These are phyloP conservation scores for Raddia guianensis DNA, from an alignment of 176 grass and related monocot species.

Conservation along the genomic window DNA sequence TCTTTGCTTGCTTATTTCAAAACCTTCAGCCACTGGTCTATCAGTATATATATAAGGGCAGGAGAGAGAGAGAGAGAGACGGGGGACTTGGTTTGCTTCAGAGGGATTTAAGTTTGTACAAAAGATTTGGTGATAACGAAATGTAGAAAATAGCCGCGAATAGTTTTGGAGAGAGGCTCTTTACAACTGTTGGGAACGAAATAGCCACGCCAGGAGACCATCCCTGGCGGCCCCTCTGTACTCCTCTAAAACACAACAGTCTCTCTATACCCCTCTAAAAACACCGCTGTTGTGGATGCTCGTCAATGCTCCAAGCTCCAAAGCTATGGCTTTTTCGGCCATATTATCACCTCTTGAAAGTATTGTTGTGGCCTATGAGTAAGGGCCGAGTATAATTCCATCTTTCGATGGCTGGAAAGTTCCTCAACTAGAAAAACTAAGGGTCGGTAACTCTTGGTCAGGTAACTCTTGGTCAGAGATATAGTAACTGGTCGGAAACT, in stretches of 20 bases:
- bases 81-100: slow-evolving; percentile 6
- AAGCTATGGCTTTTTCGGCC: background rate
- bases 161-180: slow-evolving; percentile 36
- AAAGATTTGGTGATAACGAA: slow-evolving; percentile 49
- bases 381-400: background rate
- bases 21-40: background rate
- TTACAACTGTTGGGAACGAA: slow-evolving; percentile 59
- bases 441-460: background rate
- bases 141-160: slow-evolving; percentile 35
- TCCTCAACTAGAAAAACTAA: background rate
- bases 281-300: no score
- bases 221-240: background rate
- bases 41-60: background rate
- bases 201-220: slow-evolving; percentile 2
- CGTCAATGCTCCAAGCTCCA: background rate
- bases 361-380: background rate
- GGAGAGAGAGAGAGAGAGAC: background rate
- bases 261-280: no score
- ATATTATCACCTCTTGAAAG: slow-evolving; percentile 1
- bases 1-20: slow-evolving; percentile 9
- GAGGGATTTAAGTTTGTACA: slow-evolving; percentile 15
- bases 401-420: background rate
- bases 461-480: background rate
- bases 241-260: no score
- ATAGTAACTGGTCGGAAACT: no score